Evolutionary conservation across 1,284 basidiomycete genomes (phyloP).

Genomic region (Ceratobasidium theobromae): DNA sequence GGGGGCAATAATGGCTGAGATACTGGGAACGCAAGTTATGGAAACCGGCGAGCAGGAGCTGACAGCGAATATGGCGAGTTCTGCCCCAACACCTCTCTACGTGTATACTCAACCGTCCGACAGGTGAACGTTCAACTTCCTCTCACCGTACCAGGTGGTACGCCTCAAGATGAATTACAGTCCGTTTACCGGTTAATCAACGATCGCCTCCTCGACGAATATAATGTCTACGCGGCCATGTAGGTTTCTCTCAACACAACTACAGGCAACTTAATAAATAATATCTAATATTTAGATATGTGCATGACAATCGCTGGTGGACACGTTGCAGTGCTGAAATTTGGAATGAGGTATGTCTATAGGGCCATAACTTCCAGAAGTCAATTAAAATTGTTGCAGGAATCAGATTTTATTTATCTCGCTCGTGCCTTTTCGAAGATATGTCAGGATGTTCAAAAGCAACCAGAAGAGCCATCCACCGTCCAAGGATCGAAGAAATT

Average conservation of each 20-base stretch:
- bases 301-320: slow-evolving; percentile 71
- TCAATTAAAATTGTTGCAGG: background rate
- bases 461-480: background rate
- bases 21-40: slow-evolving; percentile 67
- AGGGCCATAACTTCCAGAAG: background rate
- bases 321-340: slow-evolving; percentile 69
- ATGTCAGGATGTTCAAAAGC: background rate
- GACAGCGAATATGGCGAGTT: slow-evolving; percentile 73
- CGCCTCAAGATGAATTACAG: background rate
- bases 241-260: slow-evolving; percentile 39
- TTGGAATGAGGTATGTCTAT: slow-evolving; percentile 61
- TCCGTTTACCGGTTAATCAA: slow-evolving; percentile 39
- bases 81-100: background rate
- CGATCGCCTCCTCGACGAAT: slow-evolving; percentile 47
- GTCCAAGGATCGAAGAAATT: background rate
- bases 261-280: background rate
- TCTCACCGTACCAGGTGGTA: slow-evolving; percentile 35
- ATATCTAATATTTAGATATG: slow-evolving; percentile 38
- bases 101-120: background rate
- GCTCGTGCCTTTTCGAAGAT: slow-evolving; percentile 12
- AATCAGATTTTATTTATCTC: slow-evolving; percentile 6
- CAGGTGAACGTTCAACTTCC: slow-evolving; percentile 47
- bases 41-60: slow-evolving; percentile 58
- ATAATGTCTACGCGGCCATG: slow-evolving; percentile 50
- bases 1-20: slow-evolving; percentile 62